Evolutionary conservation across 768 basidiomycete genomes (phyloP), one percentile per base, ranked within the genome.

Genomic region (Lentinula sp.): DNA sequence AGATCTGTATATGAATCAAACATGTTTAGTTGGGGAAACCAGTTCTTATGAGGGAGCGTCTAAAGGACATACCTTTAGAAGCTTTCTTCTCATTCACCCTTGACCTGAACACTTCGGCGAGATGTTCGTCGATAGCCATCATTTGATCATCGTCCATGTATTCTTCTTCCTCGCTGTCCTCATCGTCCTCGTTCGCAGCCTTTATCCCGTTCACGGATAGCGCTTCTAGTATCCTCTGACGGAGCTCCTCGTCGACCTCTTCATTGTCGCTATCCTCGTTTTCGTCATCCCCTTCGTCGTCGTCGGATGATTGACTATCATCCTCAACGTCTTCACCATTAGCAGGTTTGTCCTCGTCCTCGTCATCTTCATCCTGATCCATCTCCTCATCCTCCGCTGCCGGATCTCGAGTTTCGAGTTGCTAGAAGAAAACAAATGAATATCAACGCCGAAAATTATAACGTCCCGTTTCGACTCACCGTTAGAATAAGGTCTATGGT

Each of bases 101-200:
- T 35, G 86, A 79, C 61, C 83, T 82, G 82, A 99, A 96, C 35
- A 94, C 87, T 56, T 87, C 84, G 4, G 91, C 93, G 6, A 99
- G 84, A 69, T 96, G 90, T 53, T 91, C 90, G 69, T 99, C 96
- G 32, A 98, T 85, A 37, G 90, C 90, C 81, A 98, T 87, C 96
- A 99, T 99, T 74, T 97, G 93, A 28, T 98, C 95, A 69, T 99
- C 96, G 69, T 97, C 91, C 87, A 96, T 88, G 33, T 87, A 75
- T 52, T 90, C 89, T 63, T 87, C 85, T 43, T 28, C 28, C 28
- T 81, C 72, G 32, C 72, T 70, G n/a, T 66, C 68, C 4, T 73
- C 77, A 4, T 78, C 80, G 41, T 79, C 85, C 50, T 84, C 83
- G 7, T 82, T 79, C 1, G 78, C 82, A 18, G 81, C 81, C 41